These are phyloP conservation scores for Fusarium stilboides DNA, from an alignment of 2,329 filamentous ascomycete species.

Conservation along the genomic window DNA sequence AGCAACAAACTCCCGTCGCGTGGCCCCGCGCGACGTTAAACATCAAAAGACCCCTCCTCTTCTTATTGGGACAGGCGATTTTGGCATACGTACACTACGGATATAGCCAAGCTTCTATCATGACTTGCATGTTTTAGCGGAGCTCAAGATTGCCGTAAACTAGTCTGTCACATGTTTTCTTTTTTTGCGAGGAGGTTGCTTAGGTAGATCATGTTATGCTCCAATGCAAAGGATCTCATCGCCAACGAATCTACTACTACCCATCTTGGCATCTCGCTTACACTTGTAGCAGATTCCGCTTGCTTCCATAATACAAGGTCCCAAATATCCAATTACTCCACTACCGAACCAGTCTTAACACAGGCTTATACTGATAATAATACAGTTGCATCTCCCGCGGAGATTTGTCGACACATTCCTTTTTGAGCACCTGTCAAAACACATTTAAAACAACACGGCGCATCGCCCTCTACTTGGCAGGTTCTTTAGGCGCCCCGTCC, in stretches of 20 bases:
- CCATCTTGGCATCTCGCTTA: constrained; percentile 30
- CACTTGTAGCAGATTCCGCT: constrained; percentile 20
- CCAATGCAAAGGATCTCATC: constrained; percentile 19
- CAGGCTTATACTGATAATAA: constrained; percentile 29
- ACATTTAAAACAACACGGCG: constrained; percentile 24
- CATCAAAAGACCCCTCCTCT: constrained; percentile 14
- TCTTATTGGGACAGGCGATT: constrained; percentile 28
- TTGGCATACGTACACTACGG: constrained; percentile 4
- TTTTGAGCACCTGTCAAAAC: constrained; percentile 33
- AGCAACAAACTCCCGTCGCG: constrained; percentile 27
- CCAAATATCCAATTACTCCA: constrained; percentile 30
- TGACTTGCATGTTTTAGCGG: constrained; percentile 44
- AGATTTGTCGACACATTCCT: constrained; percentile 19
- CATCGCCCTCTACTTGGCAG: constrained; percentile 43
- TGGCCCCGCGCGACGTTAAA: constrained; percentile 28
- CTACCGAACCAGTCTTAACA: constrained; percentile 8
- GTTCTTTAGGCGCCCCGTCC: constrained; percentile 48
- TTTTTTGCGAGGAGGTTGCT: constrained; percentile 18
- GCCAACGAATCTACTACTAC: constrained; percentile 14
- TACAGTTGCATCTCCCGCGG: constrained; percentile 32
- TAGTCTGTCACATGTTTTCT: constrained; percentile 21
- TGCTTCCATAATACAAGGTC: constrained; percentile 20
- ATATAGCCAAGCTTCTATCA: constrained; percentile 31
- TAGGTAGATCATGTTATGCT: constrained; percentile 38
- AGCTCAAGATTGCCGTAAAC: constrained; percentile 7